Evolutionary conservation across 345 rosid species (phyloP).

Genomic region (Hibiscus tridactylites): DNA sequence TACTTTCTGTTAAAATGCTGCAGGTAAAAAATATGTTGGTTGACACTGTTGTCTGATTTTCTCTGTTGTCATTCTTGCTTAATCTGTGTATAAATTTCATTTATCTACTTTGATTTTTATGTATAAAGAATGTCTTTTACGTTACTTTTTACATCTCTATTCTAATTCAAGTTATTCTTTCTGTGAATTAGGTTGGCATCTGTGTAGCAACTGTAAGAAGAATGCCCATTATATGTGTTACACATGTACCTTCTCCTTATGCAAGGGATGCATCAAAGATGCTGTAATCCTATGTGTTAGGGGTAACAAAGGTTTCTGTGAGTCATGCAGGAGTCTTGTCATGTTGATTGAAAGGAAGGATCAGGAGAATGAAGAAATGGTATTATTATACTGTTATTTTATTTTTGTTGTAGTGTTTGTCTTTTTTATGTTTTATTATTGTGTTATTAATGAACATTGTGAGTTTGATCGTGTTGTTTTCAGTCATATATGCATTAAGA

Average conservation of each 20-base stretch:
- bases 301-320: constrained; percentile 94
- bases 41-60: not conserved
- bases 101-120: constrained; percentile 5
- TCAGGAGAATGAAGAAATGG: constrained; percentile 51
- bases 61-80: not conserved
- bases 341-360: constrained; percentile 65
- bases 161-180: constrained; percentile 19
- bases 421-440: not conserved
- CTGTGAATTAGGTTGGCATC: constrained; percentile 67
- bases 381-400: constrained; percentile 14
- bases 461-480: not conserved
- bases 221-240: constrained; percentile 74
- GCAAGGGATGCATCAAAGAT: constrained; percentile 87
- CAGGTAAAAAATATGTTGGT: not conserved
- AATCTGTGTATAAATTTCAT: not conserved
- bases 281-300: constrained; percentile 63
- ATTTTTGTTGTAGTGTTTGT: not conserved
- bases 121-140: constrained; percentile 2
- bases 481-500: not conserved
- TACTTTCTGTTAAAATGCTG: not conserved
- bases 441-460: not conserved
- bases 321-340: constrained; percentile 80
- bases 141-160: constrained; percentile 7
- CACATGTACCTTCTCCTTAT: constrained; percentile 86
- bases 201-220: constrained; percentile 89